Base-by-base conservation (phyloP, 495 filamentous ascomycete species). In the Lophiostoma macrostomum region DNA sequence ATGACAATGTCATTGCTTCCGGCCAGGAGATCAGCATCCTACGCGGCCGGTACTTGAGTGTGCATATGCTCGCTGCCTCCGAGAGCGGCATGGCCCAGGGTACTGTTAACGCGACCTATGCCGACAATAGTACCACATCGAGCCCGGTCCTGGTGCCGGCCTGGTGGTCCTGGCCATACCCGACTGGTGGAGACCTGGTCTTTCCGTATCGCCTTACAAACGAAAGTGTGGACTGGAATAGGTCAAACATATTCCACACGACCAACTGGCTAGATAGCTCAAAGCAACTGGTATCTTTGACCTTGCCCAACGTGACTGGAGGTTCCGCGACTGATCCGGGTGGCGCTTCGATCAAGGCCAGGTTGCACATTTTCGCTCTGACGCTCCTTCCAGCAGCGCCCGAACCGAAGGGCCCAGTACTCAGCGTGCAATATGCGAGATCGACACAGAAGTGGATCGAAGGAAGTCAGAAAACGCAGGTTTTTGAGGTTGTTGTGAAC, bases 361-460 rank as follows among this genome's bases (percentile, higher is more conserved):
- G 73, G 20, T 43, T 76, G 44, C 74, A 76, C 41, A 61, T 75
- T n/a, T 76, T 76, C 35, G 64, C 74, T 1, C 53, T 75, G 29
- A 74, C 73, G 0, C 37, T 76, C 23, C 35, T 49, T n/a, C 63
- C 60, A 18, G 64, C 54, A 14, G 24, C 39, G 3, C 30, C 20
- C 4, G 38, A 25, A 7, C 40, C 37, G 34, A 50, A 57, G 36
- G 48, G 52, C 32, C 32, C 37, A 28, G 44, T 55, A 37, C 37
- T 63, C 20, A 61, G 68, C 46, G 68, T 77, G 10, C 77, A 81
- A 50, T 74, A 73, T 62, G 70, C 73, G 12, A 67, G 77, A 3
- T 71, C 76, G 4, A 80, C 78, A 10, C 76, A 80, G 58, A 77
- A 79, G 50, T 73, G 72, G 72, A 56, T 70, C 0, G 69, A 71